Base-by-base conservation (phyloP, 2,329 filamentous ascomycete genomes). In the Ilyonectria robusta region DNA sequence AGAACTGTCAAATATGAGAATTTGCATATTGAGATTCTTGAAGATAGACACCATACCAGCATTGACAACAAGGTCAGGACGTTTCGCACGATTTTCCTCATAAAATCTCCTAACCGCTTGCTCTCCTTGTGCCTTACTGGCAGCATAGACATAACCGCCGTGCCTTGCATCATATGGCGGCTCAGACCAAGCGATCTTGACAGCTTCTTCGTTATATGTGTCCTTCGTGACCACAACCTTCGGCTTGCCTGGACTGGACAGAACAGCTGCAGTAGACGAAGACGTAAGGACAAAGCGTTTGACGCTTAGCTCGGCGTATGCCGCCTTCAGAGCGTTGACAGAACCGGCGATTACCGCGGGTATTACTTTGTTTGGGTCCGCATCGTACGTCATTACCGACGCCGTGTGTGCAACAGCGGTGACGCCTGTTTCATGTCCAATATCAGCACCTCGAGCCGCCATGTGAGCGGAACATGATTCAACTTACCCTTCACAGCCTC, bases 291-390 rank as follows among this genome's bases (percentile, higher is more conserved):
- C 81, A 40, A 85, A 79, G 4, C 80, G 76, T 61, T 78, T 79
- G 3, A 86, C 74, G 15, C 75, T 73, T 0, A 78, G 70, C 40
- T 81, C 75, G 4, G 59, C 67, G 15, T 71, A 69, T 0, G 82
- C 81, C 1, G 81, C 73, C 19, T 80, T 74, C 21, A 84, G 72
- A 9, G 81, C 67, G 15, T 68, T 63, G 4, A 70, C 42, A 0
- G 77, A 70, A 31, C 77, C 77, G 1, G 65, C 54, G 5, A 84
- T 65, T 17, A 75, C 73, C 2, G 55, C 55, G 2, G 81, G 76
- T 47, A 85, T 80, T n/a, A 82, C 80, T 9, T 76, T 71, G 50
- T 81, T 72, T 2, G 82, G 78, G 64, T 85, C 79, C 0, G 78
- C 67, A 26, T 70, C 70, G 48, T 82, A 74, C 4, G 65, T 76